Base-by-base conservation (phyloP, 805 yeast genomes). In the Candida andamanensis region DNA sequence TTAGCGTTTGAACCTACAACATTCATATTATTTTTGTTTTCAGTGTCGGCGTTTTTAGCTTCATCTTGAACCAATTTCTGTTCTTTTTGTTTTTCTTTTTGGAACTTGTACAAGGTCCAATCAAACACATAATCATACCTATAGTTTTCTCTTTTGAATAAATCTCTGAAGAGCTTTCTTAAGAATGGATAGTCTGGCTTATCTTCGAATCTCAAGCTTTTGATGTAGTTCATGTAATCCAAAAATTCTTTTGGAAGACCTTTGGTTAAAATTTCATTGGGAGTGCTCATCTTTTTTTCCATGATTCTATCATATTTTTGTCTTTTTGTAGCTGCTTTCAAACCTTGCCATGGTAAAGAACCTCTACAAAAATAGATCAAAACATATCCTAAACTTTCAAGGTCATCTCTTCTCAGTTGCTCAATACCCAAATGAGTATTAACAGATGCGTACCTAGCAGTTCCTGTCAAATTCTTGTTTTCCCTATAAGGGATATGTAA, bases 261-360 rank as follows among this genome's bases (percentile, higher is more conserved):
- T 50, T 85, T 78, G 42, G 96, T 89, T 48, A 90, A 72, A 10
- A 78, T 74, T 51, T 85, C 92, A 24, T 89, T 76, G 16, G 95
- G 81, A 6, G 95, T 85, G 30, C 94, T 78, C 77, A 89, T 78
- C 60, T 90, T 90, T 69, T 85, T 85, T 57, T 90, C 97, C 79
- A 90, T 80, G 49, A 90, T 92, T 41, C 96, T 76, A 63, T 90
- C 97, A 61, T 90, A 90, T 63, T 92, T 90, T 60, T 90, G 97
- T 65, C 95, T 85, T 66, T 90, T 90, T 11, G 96, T 86, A 16
- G 90, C 92, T 24, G 97, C 98, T 62, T 87, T 87, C 51, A 90
- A 74, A 4, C 98, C 98, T 63, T 90, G 98, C 98, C 98, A 90
- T 33, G 98, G 98, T 50, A 90, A 75, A 12, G 95, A 83, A 26